Evolutionary conservation across 164 flowering plant genomes (phyloP).

Genomic region (Santalum album): DNA sequence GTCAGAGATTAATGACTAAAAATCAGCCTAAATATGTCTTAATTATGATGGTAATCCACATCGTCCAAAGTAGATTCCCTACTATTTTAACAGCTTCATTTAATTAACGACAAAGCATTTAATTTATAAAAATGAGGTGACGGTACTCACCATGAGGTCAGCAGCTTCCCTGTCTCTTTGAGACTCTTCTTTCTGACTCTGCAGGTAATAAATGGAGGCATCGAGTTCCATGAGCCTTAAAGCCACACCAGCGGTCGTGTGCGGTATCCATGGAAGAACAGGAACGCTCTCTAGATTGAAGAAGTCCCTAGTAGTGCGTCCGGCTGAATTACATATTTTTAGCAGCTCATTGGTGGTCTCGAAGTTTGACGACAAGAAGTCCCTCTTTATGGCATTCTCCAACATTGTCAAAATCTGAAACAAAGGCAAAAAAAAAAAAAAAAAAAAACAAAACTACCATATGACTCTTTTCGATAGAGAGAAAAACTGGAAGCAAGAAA

Average conservation of each 20-base stretch:
- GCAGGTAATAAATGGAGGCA: conserved; percentile 45
- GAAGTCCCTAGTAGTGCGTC: conserved; percentile 12
- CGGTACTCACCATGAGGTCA: conserved; percentile 43
- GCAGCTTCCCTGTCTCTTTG: conserved; percentile 29
- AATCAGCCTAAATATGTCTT: too few relatives aligned
- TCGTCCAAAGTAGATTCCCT: too few relatives aligned
- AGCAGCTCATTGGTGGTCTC: conserved; percentile 62
- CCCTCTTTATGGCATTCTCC: conserved; percentile 53
- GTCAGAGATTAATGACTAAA: too few relatives aligned
- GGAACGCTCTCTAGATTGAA: conserved; percentile 22
- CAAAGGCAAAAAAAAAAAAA: background rate
- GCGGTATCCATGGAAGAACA: conserved; percentile 82
- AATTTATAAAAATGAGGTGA: background rate
- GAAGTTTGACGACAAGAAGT: conserved; percentile 45
- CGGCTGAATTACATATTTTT: conserved; percentile 16
- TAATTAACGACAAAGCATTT: too few relatives aligned
- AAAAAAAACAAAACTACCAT: background rate
- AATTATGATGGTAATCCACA: too few relatives aligned
- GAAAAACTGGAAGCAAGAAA: background rate
- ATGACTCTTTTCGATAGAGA: background rate
- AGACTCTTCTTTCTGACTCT: conserved; percentile 44
- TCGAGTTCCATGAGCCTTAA: conserved; percentile 79
- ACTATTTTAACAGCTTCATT: too few relatives aligned
- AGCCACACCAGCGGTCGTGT: conserved; percentile 76
- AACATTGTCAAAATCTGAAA: conserved; percentile 50